phyloP scores from a whole-genome alignment of 73 alveolate genomes.

The Symbiodinium pilosum region DNA sequence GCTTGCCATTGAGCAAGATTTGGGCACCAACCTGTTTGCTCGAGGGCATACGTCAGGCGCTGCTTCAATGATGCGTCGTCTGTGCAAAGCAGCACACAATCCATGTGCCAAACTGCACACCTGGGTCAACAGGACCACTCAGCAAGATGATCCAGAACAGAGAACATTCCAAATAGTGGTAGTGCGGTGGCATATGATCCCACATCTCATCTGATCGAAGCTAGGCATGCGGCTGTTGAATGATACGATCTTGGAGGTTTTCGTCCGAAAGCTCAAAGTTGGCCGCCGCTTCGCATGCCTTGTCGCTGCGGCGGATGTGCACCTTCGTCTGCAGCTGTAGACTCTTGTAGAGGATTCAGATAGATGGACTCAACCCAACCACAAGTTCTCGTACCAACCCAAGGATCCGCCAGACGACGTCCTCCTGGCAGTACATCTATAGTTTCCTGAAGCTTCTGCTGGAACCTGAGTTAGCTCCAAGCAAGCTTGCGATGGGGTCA shows the following conservation, averaged over 20 bases:
- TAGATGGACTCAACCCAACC: no score
- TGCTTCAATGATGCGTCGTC: conserved; percentile 76
- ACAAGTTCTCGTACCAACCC: neutral
- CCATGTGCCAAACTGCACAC: conserved; percentile 68
- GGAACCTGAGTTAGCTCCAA: conserved; percentile 52
- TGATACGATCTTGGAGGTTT: conserved; percentile 39
- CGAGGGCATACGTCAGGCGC: conserved; percentile 51
- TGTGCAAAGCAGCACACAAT: conserved; percentile 53
- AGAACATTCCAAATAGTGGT: no score
- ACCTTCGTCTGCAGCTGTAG: neutral
- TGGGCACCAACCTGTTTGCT: neutral
- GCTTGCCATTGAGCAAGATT: neutral
- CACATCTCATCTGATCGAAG: neutral
- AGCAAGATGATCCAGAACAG: neutral
- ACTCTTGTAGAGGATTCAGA: no score
- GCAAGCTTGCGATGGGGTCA: no score
- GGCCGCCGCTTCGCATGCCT: conserved; percentile 67
- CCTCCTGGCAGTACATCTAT: conserved; percentile 13
- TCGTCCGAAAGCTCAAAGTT: conserved; percentile 65
- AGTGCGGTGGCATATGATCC: neutral
- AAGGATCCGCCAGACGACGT: neutral
- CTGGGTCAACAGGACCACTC: neutral
- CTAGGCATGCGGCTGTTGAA: conserved; percentile 25
- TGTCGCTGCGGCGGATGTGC: conserved; percentile 90
- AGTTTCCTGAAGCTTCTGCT: conserved; percentile 9